Evolutionary conservation across 805 yeast genomes (phyloP), one percentile per base, ranked within the genome.

Genomic region (Hanseniaspora osmophila): DNA sequence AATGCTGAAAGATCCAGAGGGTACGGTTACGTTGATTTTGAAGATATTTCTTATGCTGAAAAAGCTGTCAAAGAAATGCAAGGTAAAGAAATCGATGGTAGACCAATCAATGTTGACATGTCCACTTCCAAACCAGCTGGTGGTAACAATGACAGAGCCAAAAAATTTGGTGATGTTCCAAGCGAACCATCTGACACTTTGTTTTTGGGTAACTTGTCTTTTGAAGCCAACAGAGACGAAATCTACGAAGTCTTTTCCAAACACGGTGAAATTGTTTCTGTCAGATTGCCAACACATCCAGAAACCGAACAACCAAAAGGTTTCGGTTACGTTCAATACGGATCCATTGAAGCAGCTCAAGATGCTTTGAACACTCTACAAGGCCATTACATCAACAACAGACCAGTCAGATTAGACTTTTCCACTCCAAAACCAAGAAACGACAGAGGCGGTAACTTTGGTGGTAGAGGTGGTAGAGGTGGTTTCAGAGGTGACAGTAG

Each of bases 241-340:
- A 71, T 92, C 55, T 80, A 72, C 65, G 78, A 75, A 56, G 64
- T 77, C 38, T 92, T 92, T 60, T 77, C 81, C 55, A 76, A 75
- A 60, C 74, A 75, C 65, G 97, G 96, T 63, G 73, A 75, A 51
- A 85, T 92, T 50, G 68, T 86, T 46, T 84, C 94, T 51, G 88
- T 87, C 56, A 82, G 98, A 73, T 72, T 92, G 55, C 98, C 98
- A 66, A 90, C 97, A 40, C 94, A 92, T 71, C 96, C 96, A 61
- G 97, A 90, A 67, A 88, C 97, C 53, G 94, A 87, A 66, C 96
- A 90, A 71, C 94, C 95, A 67, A 92, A 92, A 78, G 98, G 98
- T 56, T 92, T 92, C 70, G 98, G 97, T 54, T 92, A 92, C 68
- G 96, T 90, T 48, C 97, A 92, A 71, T 90, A 76, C 63, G 71